These are phyloP conservation scores for Syzygium oleosum DNA, from an alignment of 345 rosid genomes.

Conservation along the genomic window DNA sequence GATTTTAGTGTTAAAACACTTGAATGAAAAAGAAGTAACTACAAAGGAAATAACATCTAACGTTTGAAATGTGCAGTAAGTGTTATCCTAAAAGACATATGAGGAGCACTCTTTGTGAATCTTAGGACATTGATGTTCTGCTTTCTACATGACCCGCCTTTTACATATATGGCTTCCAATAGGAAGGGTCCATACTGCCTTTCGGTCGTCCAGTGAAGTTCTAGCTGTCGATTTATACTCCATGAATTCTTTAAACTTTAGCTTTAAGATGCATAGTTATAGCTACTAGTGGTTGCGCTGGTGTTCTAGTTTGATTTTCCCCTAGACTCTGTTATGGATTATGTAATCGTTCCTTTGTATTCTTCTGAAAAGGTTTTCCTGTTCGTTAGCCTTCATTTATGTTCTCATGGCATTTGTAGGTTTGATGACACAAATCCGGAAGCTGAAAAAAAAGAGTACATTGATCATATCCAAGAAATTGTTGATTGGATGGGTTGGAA, in stretches of 20 bases:
- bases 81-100: neutral
- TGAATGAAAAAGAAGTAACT: neutral
- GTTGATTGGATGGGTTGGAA: constrained; percentile 99
- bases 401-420: constrained; percentile 17
- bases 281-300: neutral
- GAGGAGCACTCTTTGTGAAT: neutral
- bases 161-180: neutral
- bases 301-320: neutral
- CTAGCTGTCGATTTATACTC: neutral
- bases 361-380: neutral
- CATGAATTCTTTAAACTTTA: neutral
- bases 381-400: neutral
- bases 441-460: constrained; percentile 97
- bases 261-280: neutral
- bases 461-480: constrained; percentile 91
- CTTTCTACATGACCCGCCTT: neutral
- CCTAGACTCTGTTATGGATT: neutral
- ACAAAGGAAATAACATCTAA: neutral
- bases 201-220: neutral
- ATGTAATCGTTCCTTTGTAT: neutral
- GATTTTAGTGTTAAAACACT: neutral
- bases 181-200: neutral
- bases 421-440: constrained; percentile 97
- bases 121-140: neutral
- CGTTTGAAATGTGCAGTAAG: neutral